A percentile compares a stretch with the other conserved stretches of the same genome.
Evolutionary conservation across 2,329 filamentous ascomycete species (phyloP).

Genomic region (Harringtonia lauricola): DNA sequence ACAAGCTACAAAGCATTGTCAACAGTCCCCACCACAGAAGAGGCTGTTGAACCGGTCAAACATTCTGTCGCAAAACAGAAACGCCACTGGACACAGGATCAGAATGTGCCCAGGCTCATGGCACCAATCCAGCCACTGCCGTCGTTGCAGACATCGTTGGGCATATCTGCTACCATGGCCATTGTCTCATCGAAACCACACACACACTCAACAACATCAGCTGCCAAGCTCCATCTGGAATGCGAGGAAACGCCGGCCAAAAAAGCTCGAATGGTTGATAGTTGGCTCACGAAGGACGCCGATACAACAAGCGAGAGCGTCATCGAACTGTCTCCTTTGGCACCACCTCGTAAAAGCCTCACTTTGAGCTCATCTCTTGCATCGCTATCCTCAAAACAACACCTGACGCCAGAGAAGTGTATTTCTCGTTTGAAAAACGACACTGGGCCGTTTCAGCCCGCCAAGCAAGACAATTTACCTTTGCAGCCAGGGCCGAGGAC

Average conservation of each 20-base stretch:
- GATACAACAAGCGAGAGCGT: too few species aligned
- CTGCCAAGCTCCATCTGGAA: too few species aligned
- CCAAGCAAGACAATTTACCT: too few species aligned
- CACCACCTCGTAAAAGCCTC: slow-evolving; percentile 1
- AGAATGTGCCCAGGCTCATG: slow-evolving; percentile 4
- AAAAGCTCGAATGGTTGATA: not conserved
- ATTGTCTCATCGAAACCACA: not conserved
- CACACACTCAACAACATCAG: not conserved
- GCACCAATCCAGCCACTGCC: slow-evolving; percentile 6
- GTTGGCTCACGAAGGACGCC: not conserved
- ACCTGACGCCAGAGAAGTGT: not conserved
- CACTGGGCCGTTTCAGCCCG: too few species aligned
- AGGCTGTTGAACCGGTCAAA: too few species aligned
- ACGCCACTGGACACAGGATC: not conserved
- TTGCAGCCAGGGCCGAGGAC: slow-evolving; percentile 6
- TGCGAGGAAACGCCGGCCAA: too few species aligned
- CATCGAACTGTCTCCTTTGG: not conserved
- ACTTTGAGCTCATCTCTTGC: not conserved
- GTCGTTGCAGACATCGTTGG: not conserved
- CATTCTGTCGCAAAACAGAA: not conserved
- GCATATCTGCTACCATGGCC: not conserved
- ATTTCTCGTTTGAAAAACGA: not conserved
- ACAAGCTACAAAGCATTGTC: too few species aligned
- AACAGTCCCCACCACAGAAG: too few species aligned
- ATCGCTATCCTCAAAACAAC: not conserved